A percentile compares a stretch with the other conserved stretches of the same genome.
Conservation (phyloP, 345 rosid genomes). For the Dipteronia sinensis region DNA sequence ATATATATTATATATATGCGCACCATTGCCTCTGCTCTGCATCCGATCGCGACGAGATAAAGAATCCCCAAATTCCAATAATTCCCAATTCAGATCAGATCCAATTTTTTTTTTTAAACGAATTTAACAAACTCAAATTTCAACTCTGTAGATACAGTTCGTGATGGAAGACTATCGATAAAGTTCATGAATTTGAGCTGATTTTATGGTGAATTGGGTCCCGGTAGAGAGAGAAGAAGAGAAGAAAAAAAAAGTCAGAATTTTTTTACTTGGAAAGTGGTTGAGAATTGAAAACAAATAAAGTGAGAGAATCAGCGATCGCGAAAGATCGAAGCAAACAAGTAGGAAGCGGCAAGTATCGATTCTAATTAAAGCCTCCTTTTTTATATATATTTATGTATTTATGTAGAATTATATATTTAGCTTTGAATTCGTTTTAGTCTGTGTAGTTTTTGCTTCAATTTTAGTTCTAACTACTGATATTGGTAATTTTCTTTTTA, state of each 20-base stretch:
- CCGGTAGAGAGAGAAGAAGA: not conserved
- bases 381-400: not conserved
- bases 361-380: conserved; percentile 14
- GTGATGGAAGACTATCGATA: not conserved
- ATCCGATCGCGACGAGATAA: conserved; percentile 11
- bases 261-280: conserved; percentile 5
- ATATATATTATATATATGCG: no score
- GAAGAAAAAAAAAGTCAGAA: not conserved
- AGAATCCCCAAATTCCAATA: not conserved
- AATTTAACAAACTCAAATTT: not conserved
- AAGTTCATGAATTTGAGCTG: not conserved
- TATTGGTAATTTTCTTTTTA: not conserved
- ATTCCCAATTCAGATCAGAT: conserved; percentile 11
- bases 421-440: not conserved
- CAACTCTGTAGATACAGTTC: not conserved
- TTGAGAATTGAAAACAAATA: not conserved
- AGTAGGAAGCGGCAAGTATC: conserved; percentile 35
- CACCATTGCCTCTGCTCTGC: not conserved
- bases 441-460: not conserved
- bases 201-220: not conserved
- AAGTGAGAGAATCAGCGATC: conserved; percentile 27
- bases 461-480: not conserved
- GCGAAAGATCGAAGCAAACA: conserved; percentile 23
- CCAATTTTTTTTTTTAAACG: not conserved
- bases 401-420: not conserved